phyloP scores from a whole-genome alignment of 306 rosid species.

The Canavalia gladiata region DNA sequence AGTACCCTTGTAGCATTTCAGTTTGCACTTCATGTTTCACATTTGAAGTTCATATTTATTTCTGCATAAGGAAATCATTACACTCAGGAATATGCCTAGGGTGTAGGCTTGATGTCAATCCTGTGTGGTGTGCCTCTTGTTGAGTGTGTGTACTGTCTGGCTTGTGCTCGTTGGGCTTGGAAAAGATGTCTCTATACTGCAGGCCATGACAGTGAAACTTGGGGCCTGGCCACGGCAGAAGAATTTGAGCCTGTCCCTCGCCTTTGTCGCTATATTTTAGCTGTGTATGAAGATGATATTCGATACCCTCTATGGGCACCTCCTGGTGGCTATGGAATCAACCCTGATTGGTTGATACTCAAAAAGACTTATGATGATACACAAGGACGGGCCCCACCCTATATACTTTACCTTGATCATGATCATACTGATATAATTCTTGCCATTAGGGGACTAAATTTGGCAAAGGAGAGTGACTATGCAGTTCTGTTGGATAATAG shows the following conservation, averaged over 20 bases:
- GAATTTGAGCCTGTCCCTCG: constrained; percentile 93
- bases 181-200: constrained; percentile 90
- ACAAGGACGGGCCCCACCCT: constrained; percentile 79
- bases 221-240: constrained; percentile 82
- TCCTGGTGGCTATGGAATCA: constrained; percentile 87
- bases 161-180: constrained; percentile 95
- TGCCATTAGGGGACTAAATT: constrained; percentile 87
- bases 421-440: constrained; percentile 85
- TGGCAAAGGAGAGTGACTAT: constrained; percentile 91
- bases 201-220: constrained; percentile 94
- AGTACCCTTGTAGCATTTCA: constrained; percentile 25
- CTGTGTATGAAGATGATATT: constrained; percentile 90
- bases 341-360: constrained; percentile 71
- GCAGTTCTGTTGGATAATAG: constrained; percentile 82
- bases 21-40: constrained; percentile 33
- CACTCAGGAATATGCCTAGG: constrained; percentile 42
- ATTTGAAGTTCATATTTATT: constrained; percentile 13
- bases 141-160: constrained; percentile 94
- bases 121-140: constrained; percentile 84
- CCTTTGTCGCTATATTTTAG: constrained; percentile 82
- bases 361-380: constrained; percentile 80
- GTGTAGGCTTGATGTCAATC: constrained; percentile 71
- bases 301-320: constrained; percentile 83
- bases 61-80: constrained; percentile 27
- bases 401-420: constrained; percentile 83